Conservation (phyloP, 495 filamentous ascomycete species). For the Penicillium lagena region DNA sequence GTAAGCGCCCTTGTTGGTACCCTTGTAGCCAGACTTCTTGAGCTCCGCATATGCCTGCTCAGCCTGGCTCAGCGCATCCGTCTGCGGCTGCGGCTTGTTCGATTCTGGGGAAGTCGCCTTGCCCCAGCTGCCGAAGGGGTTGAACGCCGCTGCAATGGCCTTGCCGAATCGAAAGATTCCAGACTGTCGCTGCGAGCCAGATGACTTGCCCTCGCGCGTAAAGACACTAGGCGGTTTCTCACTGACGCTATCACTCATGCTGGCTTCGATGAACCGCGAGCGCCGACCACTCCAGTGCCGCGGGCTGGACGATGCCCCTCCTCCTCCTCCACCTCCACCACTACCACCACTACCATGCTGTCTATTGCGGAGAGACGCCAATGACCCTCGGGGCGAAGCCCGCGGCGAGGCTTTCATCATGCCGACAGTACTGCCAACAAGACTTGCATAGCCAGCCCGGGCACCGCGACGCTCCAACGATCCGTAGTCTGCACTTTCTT, state of each 20-base stretch:
- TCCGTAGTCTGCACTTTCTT: conserved; percentile 20
- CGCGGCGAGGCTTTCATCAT: conserved; percentile 21
- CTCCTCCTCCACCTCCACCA: too few relatives aligned
- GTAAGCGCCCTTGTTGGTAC: conserved; percentile 35
- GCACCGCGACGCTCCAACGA: conserved; percentile 7
- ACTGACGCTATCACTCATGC: conserved; percentile 70
- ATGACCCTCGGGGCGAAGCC: conserved; percentile 15
- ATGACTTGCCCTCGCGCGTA: conserved; percentile 34
- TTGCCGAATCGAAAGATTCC: conserved; percentile 57
- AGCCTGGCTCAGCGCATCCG: conserved; percentile 41
- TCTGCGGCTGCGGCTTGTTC: conserved; percentile 21
- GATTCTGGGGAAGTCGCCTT: conserved; percentile 23
- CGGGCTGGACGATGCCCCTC: conserved; percentile 2
- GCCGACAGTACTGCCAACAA: neutral
- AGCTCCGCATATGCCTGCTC: conserved; percentile 54
- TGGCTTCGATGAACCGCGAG: conserved; percentile 65
- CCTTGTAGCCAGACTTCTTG: conserved; percentile 52
- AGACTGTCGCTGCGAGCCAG: conserved; percentile 20
- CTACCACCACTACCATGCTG: neutral
- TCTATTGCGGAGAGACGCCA: conserved; percentile 13
- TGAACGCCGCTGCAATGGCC: conserved; percentile 48
- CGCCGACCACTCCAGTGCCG: conserved; percentile 29
- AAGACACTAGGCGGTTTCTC: conserved; percentile 60
- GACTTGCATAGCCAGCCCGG: conserved; percentile 3
- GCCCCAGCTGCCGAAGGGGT: conserved; percentile 43